Percentiles rank a stretch among this genome's conserved stretches.
phyloP scores from a whole-genome alignment of 306 rosid species.

The Sicyos baderoa region DNA sequence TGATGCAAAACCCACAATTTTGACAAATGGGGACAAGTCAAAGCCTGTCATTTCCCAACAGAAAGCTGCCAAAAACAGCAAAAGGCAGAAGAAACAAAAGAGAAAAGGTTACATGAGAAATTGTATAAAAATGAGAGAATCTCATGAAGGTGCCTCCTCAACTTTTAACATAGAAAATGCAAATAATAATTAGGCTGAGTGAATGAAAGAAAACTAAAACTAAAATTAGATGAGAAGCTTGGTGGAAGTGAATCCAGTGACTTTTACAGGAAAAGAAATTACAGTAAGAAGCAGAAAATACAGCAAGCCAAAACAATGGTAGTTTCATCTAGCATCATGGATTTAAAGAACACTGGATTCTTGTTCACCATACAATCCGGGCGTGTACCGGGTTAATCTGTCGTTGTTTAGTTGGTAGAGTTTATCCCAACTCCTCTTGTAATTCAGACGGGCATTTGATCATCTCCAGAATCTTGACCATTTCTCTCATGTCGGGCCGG shows the following conservation, averaged over 20 bases:
- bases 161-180: constrained; percentile 1
- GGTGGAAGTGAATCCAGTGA: constrained; percentile 90
- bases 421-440: constrained; percentile 64
- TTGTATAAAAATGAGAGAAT: background rate
- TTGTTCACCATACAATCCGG: background rate
- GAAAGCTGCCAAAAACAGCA: constrained; percentile 5
- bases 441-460: constrained; percentile 91
- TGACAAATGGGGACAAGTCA: constrained; percentile 6
- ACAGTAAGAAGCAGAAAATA: constrained; percentile 27
- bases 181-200: background rate
- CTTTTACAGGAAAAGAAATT: constrained; percentile 38
- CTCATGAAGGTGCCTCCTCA: constrained; percentile 10
- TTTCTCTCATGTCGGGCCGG: constrained; percentile 95
- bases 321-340: constrained; percentile 2
- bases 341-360: constrained; percentile 17
- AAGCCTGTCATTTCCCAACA: constrained; percentile 15
- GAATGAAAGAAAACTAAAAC: background rate
- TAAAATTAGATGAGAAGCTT: constrained; percentile 38
- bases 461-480: constrained; percentile 81
- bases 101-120: background rate
- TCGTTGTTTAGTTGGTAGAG: background rate
- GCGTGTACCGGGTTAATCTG: background rate
- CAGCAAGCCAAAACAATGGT: constrained; percentile 15
- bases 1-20: background rate
- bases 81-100: background rate